Base-by-base conservation (phyloP, 345 rosid genomes). In the Linum tenue region DNA sequence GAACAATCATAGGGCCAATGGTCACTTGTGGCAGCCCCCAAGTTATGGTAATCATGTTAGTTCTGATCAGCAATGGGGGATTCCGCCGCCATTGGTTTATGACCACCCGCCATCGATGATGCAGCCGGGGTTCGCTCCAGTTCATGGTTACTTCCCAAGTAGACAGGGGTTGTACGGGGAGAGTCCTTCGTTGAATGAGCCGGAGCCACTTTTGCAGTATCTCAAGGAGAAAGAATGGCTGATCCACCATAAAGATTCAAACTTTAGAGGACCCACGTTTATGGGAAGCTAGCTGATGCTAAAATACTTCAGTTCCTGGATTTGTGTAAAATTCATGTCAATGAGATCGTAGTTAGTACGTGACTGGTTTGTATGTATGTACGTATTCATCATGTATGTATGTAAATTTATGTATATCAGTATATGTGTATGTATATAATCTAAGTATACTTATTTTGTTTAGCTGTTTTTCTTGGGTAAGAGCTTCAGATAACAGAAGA, bases 191-290 rank as follows among this genome's bases (percentile, higher is more conserved):
- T 64, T 59, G 65, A 75, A 81, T 6, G 85, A 87, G 70, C 89
- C 91, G 1, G 78, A 78, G 77, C 85, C 88, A 37, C 87, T 86
- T 75, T 62, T 91, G 78, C 82, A 81, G 66, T 86, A 76, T 71
- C 88, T 89, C n/a, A 89, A 88, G 70, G 89, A 87, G 74, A 87
- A 77, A 74, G 95, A 87, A 69, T 81, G 92, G 88, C 68, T 79
- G 37, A 78, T 77, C 42, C 86, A 48, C 14, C 53, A 84, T 79
- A 77, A 79, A 72, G 82, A 81, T 79, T 83, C 86, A 68, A 75
- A 79, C 50, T 61, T 77, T 74, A 77, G 79, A 73, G 84, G 83
- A 60, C 83, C 82, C 55, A 69, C 90, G 12, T 82, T 73, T 64
- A 75, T 77, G 85, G 83, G 89, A 69, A 81, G 80, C 69, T 88